Percentiles rank a stretch among this genome's conserved stretches.
Conservation (phyloP, 306 rosid genomes). For the Acacia acuminata region DNA sequence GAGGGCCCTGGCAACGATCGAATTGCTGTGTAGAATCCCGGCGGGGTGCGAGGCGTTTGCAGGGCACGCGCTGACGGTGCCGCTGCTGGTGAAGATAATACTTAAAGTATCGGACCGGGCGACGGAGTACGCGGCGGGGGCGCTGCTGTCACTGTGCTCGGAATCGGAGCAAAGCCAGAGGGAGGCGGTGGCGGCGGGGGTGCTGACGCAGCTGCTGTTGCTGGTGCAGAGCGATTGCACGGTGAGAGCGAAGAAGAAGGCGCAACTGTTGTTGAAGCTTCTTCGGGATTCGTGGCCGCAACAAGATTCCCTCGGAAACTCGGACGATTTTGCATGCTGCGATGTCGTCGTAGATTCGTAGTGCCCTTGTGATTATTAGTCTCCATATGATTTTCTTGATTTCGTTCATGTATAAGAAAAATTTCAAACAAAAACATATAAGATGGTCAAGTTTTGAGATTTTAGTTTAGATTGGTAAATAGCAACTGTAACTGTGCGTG, state of each 20-base stretch:
- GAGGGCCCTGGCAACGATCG: slow-evolving; percentile 81
- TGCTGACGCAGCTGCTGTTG: slow-evolving; percentile 74
- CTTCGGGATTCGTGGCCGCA: slow-evolving; percentile 99
- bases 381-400: slow-evolving; percentile 31
- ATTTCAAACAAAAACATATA: neutral
- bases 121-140: slow-evolving; percentile 92
- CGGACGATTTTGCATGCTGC: slow-evolving; percentile 81
- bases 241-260: slow-evolving; percentile 89
- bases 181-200: slow-evolving; percentile 86
- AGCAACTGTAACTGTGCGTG: slow-evolving; percentile 49
- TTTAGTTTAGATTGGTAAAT: slow-evolving; percentile 50
- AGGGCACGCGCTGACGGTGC: slow-evolving; percentile 74
- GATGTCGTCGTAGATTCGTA: slow-evolving; percentile 47
- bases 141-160: slow-evolving; percentile 78
- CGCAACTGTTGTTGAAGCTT: slow-evolving; percentile 85
- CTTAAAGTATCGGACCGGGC: slow-evolving; percentile 82
- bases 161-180: slow-evolving; percentile 58
- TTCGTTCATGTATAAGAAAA: slow-evolving; percentile 9
- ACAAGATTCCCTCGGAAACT: slow-evolving; percentile 71
- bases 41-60: slow-evolving; percentile 61
- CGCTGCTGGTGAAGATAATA: slow-evolving; percentile 80
- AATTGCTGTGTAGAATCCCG: slow-evolving; percentile 69
- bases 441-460: slow-evolving; percentile 26
- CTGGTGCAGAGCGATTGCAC: slow-evolving; percentile 93
- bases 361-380: slow-evolving; percentile 45